Evolutionary conservation across 805 yeast genomes (phyloP), one percentile per base, ranked within the genome.

Genomic region (Jamesozyma hellenica): DNA sequence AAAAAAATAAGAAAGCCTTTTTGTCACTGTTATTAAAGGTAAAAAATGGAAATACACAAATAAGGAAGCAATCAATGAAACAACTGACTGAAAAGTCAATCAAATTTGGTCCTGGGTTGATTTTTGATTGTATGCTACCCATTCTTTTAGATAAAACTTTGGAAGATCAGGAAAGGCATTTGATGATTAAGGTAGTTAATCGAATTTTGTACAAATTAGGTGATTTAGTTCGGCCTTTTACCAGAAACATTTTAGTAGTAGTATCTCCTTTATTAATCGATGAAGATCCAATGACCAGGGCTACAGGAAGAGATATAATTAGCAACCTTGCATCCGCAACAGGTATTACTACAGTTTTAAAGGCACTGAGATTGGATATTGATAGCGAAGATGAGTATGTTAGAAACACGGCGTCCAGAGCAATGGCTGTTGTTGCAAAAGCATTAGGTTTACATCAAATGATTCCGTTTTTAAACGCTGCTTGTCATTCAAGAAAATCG

Each of bases 331-430:
- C 95, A 3, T 81, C 77, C 45, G 84, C 92, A 1, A 88, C 84
- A 2, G 97, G 97, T 0, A 61, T 88, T 27, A 72, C 87, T 0
- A 77, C 76, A 26, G 79, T 87, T 75, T 75, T 92, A n/a, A 68
- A 85, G 1, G 73, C 79, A 0, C 64, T 90, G 55, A 67, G 95
- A 39, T 85, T 92, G 0, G 94, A 86, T 57, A 72, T 92, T 33
- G 94, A 82, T 48, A 77, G 82, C 50, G 71, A 71, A 9, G 96
- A 88, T 52, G 96, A 87, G 49, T 79, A 77, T 49, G 78, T 82
- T 8, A 66, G 96, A 39, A 80, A 81, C 49, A 67, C 77, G 1
- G 79, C 94, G 0, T 74, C 96, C 0, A 66, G 90, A 40, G 75
- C 87, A 1, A 68, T 88, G 56, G 96, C 96, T 0, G 82, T 86